A percentile compares a stretch with the other conserved stretches of the same genome.
Evolutionary conservation across 495 filamentous ascomycete species (phyloP).

Genomic region (Cercophora sp.): DNA sequence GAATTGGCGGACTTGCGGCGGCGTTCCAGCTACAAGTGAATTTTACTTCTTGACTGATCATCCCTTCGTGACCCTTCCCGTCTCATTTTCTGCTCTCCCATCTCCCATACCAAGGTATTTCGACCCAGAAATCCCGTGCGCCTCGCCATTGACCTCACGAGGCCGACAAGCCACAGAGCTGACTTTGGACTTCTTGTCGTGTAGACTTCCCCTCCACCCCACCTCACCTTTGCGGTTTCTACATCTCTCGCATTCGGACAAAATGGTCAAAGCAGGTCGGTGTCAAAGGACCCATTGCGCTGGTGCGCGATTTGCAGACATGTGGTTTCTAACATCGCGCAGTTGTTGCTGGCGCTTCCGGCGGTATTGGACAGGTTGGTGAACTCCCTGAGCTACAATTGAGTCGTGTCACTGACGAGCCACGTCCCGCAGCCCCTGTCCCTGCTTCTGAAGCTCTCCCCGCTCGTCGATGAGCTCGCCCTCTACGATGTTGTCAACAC

Average conservation of each 20-base stretch:
- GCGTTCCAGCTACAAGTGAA: not conserved
- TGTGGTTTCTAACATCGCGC: constrained; percentile 29
- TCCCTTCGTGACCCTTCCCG: not conserved
- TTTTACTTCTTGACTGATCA: not conserved
- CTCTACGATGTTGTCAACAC: constrained; percentile 99
- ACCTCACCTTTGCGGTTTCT: constrained; percentile 17
- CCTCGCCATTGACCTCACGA: not conserved
- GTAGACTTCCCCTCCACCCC: constrained; percentile 26
- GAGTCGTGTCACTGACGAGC: no score
- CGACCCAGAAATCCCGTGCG: not conserved
- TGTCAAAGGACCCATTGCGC: constrained; percentile 4
- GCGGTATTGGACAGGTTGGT: constrained; percentile 93
- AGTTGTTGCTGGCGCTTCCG: constrained; percentile 95
- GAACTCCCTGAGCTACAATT: no score
- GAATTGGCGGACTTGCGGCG: not conserved
- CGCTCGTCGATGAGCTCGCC: constrained; percentile 82
- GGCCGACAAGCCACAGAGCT: constrained; percentile 6
- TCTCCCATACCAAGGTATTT: no score
- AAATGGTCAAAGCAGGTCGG: constrained; percentile 88
- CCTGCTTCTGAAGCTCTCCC: constrained; percentile 84
- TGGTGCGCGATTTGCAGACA: constrained; percentile 11
- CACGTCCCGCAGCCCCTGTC: constrained; percentile 87
- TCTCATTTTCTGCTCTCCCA: not conserved
- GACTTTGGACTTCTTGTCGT: constrained; percentile 8
- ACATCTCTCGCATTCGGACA: constrained; percentile 32